Percentiles rank a stretch among this genome's conserved stretches.
Conservation (phyloP, 768 basidiomycete genomes). For the Pulveroboletus sp. region DNA sequence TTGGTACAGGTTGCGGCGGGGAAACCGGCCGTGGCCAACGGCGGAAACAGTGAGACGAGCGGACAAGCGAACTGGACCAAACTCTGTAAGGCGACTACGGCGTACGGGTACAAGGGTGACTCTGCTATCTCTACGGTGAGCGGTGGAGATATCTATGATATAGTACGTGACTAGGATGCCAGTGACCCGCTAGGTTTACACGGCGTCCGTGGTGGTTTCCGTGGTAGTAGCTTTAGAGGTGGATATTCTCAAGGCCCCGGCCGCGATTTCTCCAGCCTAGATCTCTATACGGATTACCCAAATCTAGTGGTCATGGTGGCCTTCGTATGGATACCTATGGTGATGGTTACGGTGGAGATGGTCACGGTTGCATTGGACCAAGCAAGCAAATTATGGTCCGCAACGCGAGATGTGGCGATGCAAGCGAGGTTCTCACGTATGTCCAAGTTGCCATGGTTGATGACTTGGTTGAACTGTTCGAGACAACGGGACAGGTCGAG, state of each 20-base stretch:
- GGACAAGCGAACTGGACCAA: too few species aligned
- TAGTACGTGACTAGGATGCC: too few species aligned
- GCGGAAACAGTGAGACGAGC: too few species aligned
- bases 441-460: slow-evolving; percentile 91
- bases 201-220: slow-evolving; percentile 37
- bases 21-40: too few species aligned
- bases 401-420: slow-evolving; percentile 56
- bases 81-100: too few species aligned
- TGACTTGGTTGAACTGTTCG: slow-evolving; percentile 95
- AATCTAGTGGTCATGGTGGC: slow-evolving; percentile 51
- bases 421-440: not conserved
- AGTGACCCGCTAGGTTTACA: too few species aligned
- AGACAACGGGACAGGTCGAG: slow-evolving; percentile 94
- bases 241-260: slow-evolving; percentile 42
- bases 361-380: slow-evolving; percentile 57
- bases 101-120: too few species aligned
- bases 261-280: slow-evolving; percentile 80
- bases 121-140: too few species aligned
- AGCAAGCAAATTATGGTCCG: slow-evolving; percentile 98
- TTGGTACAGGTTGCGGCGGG: slow-evolving; percentile 41
- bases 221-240: slow-evolving; percentile 60
- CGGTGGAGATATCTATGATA: too few species aligned
- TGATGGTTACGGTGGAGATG: slow-evolving; percentile 39
- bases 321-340: slow-evolving; percentile 36
- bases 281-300: slow-evolving; percentile 89